Evolutionary conservation across 257 asterid species (phyloP).

Genomic region (Gynochthodes officinalis): DNA sequence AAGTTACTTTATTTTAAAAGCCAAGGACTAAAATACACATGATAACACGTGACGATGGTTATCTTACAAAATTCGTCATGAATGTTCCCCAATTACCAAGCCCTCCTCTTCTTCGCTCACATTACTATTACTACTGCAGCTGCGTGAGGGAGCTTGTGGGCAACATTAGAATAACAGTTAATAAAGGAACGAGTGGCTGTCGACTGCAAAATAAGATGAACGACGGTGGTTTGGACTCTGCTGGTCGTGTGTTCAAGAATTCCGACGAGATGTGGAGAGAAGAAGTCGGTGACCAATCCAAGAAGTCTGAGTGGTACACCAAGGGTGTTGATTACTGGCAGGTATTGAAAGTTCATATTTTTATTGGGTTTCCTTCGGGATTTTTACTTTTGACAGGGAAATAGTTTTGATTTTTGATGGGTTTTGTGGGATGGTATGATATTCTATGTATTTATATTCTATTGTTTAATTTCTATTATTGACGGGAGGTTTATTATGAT

Average conservation of each 20-base stretch:
- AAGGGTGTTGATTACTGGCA: slow-evolving; percentile 87
- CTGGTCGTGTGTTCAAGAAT: slow-evolving; percentile 66
- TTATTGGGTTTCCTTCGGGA: background rate
- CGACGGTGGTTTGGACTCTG: slow-evolving; percentile 58
- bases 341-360: slow-evolving; percentile 27
- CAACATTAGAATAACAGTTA: background rate
- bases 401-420: background rate
- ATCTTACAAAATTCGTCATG: slow-evolving; percentile 5
- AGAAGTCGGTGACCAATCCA: slow-evolving; percentile 68
- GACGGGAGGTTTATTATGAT: slow-evolving; percentile 5
- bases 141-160: background rate
- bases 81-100: too few species aligned
- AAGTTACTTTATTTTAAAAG: too few species aligned
- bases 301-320: slow-evolving; percentile 75
- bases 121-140: background rate
- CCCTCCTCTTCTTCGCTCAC: background rate
- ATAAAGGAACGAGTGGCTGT: background rate
- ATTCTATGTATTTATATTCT: background rate
- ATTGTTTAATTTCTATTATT: background rate
- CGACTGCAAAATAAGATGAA: slow-evolving; percentile 38
- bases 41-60: too few species aligned
- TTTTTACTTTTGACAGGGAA: background rate
- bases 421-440: background rate
- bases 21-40: too few species aligned
- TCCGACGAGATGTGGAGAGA: slow-evolving; percentile 94